These are phyloP conservation scores for Amanita phalloides DNA, from an alignment of 768 basidiomycete species.

Conservation along the genomic window DNA sequence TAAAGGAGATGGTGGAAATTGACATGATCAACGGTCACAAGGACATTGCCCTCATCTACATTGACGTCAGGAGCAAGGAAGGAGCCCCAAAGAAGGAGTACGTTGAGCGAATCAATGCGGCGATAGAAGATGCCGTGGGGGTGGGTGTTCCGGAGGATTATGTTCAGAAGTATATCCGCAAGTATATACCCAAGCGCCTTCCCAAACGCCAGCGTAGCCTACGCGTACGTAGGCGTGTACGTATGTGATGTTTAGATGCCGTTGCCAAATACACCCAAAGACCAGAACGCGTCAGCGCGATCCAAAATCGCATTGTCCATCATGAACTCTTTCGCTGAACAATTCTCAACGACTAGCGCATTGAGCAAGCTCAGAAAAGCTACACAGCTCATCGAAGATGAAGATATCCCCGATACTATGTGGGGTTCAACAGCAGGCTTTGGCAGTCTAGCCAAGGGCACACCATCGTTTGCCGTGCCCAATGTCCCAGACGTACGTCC, in stretches of 20 bases:
- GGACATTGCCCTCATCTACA: constrained; percentile 25
- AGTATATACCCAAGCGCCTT: constrained; percentile 22
- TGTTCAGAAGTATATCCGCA: constrained; percentile 32
- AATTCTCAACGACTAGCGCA: constrained; percentile 50
- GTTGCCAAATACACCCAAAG: constrained; percentile 3
- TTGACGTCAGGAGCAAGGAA: constrained; percentile 23
- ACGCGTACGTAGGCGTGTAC: background rate
- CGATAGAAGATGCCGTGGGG: constrained; percentile 28
- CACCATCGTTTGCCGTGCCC: constrained; percentile 65
- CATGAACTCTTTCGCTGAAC: constrained; percentile 67
- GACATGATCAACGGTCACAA: constrained; percentile 8
- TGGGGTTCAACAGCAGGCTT: constrained; percentile 85
- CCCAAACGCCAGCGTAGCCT: background rate
- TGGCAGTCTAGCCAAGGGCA: constrained; percentile 60
- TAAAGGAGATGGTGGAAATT: constrained; percentile 23
- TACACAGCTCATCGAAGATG: constrained; percentile 43
- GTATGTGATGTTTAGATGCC: background rate
- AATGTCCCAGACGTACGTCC: constrained; percentile 63
- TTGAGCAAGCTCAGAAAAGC: constrained; percentile 38
- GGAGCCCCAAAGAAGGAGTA: constrained; percentile 30
- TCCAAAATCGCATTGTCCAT: constrained; percentile 14
- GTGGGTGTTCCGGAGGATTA: constrained; percentile 30
- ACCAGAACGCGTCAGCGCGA: constrained; percentile 33
- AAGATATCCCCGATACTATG: constrained; percentile 51
- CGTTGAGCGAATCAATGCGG: constrained; percentile 34